Base-by-base conservation (phyloP, 257 asterid genomes). In the Primulina eburnea region DNA sequence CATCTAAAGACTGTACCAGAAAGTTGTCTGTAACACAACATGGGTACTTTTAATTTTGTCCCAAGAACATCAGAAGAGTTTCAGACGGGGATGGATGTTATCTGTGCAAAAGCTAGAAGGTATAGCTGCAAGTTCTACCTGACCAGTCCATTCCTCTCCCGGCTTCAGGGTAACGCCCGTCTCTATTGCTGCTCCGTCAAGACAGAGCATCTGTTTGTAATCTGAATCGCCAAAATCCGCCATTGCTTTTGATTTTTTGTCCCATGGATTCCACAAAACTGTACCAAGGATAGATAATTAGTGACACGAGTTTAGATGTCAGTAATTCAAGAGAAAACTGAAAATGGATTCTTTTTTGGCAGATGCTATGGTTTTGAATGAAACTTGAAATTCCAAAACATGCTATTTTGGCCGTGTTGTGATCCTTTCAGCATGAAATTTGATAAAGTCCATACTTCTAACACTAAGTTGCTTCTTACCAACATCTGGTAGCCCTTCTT, bases 191-290 rank as follows among this genome's bases (percentile, higher is more conserved):
- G 97, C 96, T 20, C 90, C 96, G 63, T 83, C 86, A 5, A 87
- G 91, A n/a, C 98, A 92, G 0, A 92, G 75, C 98, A 92, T 92
- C 66, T 87, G 90, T 33, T 86, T 90, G 81, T 88, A 92, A 76
- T 90, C 98, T 5, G 83, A 96, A 18, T 87, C 92, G 0, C 97
- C 98, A 60, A 92, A 90, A 82, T 90, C 97, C 1, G 80, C 69
- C 93, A 92, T 88, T 60, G 96, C 88, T 78, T 85, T 92, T 4
- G 96, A 79, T 65, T 88, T 92, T 84, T 88, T 92, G 52, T 85
- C 96, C 98, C 98, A 92, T 57, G 98, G 97, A 71, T 92, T 92
- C 98, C 98, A 92, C 67, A 92, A 96, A 75, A 77, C 98, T 92
- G 60, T 14, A 40, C 4, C 53, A 43, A 62, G 43, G 58, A 24